Evolutionary conservation across 805 yeast genomes (phyloP).

Genomic region (Wickerhamomyces tratensis): DNA sequence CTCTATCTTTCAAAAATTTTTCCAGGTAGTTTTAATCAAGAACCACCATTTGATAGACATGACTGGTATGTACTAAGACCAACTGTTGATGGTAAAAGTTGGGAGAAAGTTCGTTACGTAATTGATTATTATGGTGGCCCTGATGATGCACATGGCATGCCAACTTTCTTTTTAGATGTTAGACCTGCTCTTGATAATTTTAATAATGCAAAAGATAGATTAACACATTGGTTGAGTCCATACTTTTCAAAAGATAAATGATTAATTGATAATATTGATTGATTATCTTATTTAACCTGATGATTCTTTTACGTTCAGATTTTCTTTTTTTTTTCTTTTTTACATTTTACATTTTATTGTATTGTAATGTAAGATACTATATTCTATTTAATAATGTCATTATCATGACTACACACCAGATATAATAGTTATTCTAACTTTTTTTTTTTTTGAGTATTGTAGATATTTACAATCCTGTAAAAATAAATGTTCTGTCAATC

Average conservation of each 20-base stretch:
- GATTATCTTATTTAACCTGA: too few relatives aligned
- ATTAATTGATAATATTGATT: too few relatives aligned
- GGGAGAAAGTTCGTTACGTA: conserved; percentile 79
- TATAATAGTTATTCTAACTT: too few relatives aligned
- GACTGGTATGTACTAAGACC: conserved; percentile 94
- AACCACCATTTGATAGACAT: conserved; percentile 95
- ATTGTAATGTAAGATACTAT: too few relatives aligned
- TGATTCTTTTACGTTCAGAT: too few relatives aligned
- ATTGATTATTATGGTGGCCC: conserved; percentile 97
- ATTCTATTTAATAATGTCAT: too few relatives aligned
- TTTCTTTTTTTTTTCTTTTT: too few relatives aligned
- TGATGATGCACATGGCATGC: conserved; percentile 82
- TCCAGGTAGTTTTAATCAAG: conserved; percentile 63
- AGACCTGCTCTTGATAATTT: conserved; percentile 85
- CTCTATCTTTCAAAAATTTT: conserved; percentile 55
- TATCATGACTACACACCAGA: too few relatives aligned
- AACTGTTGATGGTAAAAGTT: conserved; percentile 27
- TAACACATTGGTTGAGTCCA: conserved; percentile 58
- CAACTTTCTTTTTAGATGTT: conserved; percentile 87
- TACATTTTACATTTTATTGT: too few relatives aligned
- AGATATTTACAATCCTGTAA: too few relatives aligned
- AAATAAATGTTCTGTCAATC: too few relatives aligned
- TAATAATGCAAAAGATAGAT: conserved; percentile 56
- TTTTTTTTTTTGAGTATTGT: too few relatives aligned
- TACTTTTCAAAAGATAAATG: conserved; percentile 15